Conservation (phyloP, 768 basidiomycete species). For the Leccinellum rugosiceps region DNA sequence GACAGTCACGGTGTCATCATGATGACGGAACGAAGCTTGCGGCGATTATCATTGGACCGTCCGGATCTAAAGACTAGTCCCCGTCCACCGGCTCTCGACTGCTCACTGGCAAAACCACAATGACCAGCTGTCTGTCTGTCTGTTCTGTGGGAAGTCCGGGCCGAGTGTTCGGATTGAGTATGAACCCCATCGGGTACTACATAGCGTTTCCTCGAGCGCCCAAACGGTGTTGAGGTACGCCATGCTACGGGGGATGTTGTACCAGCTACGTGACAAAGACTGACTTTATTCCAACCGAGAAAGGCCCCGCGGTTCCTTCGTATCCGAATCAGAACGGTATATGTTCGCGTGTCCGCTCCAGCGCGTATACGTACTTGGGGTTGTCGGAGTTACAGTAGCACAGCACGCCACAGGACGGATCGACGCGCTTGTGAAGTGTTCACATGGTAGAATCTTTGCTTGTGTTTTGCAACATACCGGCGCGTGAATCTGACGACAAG, state of each 20-base stretch:
- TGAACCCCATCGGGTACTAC: not conserved
- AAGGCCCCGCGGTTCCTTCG: not conserved
- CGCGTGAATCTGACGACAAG: no score
- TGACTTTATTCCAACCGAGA: not conserved
- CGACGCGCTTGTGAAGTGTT: not conserved
- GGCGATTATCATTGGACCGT: not conserved
- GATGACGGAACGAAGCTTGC: not conserved
- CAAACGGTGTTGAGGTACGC: not conserved
- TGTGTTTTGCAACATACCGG: not conserved
- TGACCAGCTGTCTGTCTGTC: not conserved
- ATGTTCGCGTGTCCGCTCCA: not conserved
- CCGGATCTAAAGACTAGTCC: not conserved
- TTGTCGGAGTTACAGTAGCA: not conserved
- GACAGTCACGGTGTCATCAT: not conserved
- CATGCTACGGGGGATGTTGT: no score
- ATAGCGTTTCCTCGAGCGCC: no score
- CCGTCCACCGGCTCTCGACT: not conserved
- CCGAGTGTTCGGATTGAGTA: not conserved
- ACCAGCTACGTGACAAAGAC: not conserved
- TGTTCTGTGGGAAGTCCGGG: not conserved
- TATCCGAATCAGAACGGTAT: not conserved
- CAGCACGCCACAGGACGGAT: not conserved
- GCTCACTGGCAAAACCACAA: not conserved
- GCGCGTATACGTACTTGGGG: not conserved
- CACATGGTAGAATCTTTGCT: no score